phyloP scores from a whole-genome alignment of 495 filamentous ascomycete genomes.

The Rhypophila decipiens region DNA sequence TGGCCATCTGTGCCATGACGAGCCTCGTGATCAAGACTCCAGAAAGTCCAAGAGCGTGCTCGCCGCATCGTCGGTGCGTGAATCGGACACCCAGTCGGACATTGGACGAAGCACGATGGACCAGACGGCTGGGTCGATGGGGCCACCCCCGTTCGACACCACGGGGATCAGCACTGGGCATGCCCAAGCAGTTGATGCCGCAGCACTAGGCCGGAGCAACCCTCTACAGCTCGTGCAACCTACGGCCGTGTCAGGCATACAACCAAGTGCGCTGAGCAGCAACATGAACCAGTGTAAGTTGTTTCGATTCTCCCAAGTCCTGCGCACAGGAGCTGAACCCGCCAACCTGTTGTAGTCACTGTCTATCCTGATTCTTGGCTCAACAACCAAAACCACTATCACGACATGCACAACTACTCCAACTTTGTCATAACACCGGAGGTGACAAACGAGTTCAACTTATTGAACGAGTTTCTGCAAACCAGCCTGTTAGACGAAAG shows the following conservation, averaged over 20 bases:
- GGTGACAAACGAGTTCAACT: conserved; percentile 89
- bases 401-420: conserved; percentile 91
- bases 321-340: conserved; percentile 31
- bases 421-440: conserved; percentile 95
- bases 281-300: conserved; percentile 73
- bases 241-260: conserved; percentile 46
- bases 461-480: conserved; percentile 92
- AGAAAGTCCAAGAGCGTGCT: conserved; percentile 64
- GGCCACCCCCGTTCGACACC: conserved; percentile 34
- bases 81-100: conserved; percentile 37
- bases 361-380: conserved; percentile 52
- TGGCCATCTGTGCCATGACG: conserved; percentile 96
- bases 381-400: conserved; percentile 66
- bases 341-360: conserved; percentile 35
- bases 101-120: conserved; percentile 35
- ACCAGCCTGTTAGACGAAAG: conserved; percentile 80
- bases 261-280: conserved; percentile 44
- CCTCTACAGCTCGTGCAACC: conserved; percentile 53
- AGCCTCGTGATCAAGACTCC: conserved; percentile 70
- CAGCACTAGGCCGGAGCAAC: conserved; percentile 34
- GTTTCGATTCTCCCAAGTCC: conserved; percentile 22
- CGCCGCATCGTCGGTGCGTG: conserved; percentile 53
- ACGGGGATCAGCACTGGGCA: conserved; percentile 22
- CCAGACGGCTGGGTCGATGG: conserved; percentile 33
- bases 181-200: conserved; percentile 36